A percentile compares a stretch with the other conserved stretches of the same genome.
These are phyloP conservation scores for Eucalyptus lansdowneana DNA, from an alignment of 345 rosid genomes.

Conservation along the genomic window DNA sequence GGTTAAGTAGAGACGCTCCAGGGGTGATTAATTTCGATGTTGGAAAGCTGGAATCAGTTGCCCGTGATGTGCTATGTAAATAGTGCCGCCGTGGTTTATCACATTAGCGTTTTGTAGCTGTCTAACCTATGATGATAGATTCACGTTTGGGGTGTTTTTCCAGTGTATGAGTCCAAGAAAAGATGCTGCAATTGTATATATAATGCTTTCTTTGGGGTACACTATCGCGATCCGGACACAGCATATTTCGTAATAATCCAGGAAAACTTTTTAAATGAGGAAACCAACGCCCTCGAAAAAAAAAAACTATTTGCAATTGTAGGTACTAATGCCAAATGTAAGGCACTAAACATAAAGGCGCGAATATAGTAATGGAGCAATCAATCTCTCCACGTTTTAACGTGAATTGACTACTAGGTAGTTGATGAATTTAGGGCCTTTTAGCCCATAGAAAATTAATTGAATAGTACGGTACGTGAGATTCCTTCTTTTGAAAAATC, in stretches of 20 bases:
- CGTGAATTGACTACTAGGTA: neutral
- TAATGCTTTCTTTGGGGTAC: neutral
- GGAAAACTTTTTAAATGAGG: neutral
- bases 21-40: neutral
- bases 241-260: neutral
- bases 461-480: neutral
- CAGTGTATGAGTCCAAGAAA: neutral
- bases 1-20: neutral
- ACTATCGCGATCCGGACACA: neutral
- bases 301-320: neutral
- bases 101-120: neutral
- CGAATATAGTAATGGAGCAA: neutral
- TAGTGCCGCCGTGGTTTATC: neutral
- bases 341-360: neutral
- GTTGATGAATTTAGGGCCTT: neutral
- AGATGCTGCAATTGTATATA: neutral
- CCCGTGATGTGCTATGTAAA: neutral
- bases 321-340: neutral
- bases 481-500: neutral
- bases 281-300: neutral
- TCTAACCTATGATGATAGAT: neutral
- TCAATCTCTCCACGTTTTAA: neutral
- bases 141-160: neutral
- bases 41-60: neutral
- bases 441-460: neutral